phyloP scores from a whole-genome alignment of 495 filamentous ascomycete species.

The Neurospora sp. region DNA sequence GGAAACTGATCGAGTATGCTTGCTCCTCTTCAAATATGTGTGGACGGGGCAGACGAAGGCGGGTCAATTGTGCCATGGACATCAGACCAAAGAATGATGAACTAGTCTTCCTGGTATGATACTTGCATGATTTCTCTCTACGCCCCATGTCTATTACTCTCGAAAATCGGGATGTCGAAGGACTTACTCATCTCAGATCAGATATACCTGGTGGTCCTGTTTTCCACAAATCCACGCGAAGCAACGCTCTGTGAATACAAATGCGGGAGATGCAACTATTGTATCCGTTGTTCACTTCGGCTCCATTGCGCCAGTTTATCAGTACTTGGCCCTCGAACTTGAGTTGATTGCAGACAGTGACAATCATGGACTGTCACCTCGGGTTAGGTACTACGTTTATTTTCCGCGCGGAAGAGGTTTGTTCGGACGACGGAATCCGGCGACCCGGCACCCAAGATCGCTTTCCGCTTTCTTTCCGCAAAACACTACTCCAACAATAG shows the following conservation, averaged over 20 bases:
- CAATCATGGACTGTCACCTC: neutral
- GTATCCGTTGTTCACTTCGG: neutral
- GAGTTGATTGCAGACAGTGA: neutral
- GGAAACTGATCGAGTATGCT: neutral
- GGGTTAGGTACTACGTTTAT: neutral
- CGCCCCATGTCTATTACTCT: neutral
- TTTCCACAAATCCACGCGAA: neutral
- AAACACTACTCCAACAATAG: too few species aligned
- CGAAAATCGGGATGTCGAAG: neutral
- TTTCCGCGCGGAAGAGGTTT: neutral
- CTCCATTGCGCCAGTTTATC: neutral
- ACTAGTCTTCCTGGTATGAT: neutral
- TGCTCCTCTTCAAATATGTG: neutral
- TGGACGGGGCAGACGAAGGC: neutral
- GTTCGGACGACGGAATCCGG: neutral
- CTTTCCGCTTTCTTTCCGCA: neutral
- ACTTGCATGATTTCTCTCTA: neutral
- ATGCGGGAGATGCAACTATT: neutral
- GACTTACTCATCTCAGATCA: neutral
- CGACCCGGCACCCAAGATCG: neutral
- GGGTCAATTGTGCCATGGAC: neutral
- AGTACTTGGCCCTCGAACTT: neutral
- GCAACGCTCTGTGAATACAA: neutral
- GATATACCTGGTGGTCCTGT: neutral
- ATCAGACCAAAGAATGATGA: neutral